Base-by-base conservation (phyloP, 208 protist genomes). In the Trypanosoma mega region DNA sequence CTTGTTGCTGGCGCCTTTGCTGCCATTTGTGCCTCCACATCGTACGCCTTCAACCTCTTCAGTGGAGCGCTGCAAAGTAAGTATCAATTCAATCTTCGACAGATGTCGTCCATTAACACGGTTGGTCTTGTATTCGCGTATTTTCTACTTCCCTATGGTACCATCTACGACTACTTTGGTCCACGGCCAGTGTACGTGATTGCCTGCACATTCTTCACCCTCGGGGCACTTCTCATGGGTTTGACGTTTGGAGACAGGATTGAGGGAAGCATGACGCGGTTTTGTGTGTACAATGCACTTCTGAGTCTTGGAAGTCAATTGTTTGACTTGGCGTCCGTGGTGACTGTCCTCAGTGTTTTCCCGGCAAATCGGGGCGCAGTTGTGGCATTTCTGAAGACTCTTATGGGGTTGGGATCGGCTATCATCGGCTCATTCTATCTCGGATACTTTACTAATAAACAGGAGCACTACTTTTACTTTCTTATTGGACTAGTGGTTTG, bases 71-170 rank as follows among this genome's bases (percentile, higher is more conserved):
- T 93, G 21, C 76, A 90, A 48, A 43, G 74, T 11, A 77, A 86
- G 63, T 93, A 86, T 58, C 30, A 75, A 23, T 74, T 88, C 24
- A 79, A 56, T 4, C 82, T 88, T 49, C 57, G 63, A 33, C 65
- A 90, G 2, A 79, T 90, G 65, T 67, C 82, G n/a, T 76, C 77
- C 27, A 90, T 93, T 41, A 90, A 72, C n/a, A 93, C 86, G 6
- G 68, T 80, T 45, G 69, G 77, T 0, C 59, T 62, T 18, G 56
- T 88, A 9, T 59, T 87, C 5, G 65, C 69, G 18, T 64, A 85
- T 26, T 63, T 86, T 12, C 61, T 75, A 2, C 80, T 93, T 31
- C 86, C 86, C 1, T 63, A 86, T 9, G 79, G 75, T n/a, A 63
- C 50, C 23, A 53, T 83, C 16, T 93, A 88, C 48, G 86, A 93